Conservation (phyloP, 108 stramenopile species). For the Cyclotella choctawhatcheeana region DNA sequence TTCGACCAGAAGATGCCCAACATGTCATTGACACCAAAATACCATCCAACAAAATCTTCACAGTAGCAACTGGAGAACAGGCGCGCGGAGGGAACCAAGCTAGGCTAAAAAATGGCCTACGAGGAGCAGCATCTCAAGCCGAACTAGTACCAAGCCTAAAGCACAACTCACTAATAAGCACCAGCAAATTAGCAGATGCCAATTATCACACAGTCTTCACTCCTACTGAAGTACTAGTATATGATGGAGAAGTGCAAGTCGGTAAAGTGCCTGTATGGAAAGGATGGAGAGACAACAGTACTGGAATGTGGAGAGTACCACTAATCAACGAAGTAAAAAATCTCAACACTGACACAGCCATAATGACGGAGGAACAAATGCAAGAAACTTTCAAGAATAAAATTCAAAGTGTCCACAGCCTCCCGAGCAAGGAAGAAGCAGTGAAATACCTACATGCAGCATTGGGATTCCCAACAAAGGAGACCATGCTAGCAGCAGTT, state of each 20-base stretch:
- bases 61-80: conserved; percentile 1
- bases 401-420: not conserved
- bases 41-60: not conserved
- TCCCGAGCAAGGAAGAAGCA: not conserved
- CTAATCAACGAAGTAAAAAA: not conserved
- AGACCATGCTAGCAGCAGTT: not conserved
- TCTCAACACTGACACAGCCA: not conserved
- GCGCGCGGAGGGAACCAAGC: not conserved
- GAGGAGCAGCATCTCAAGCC: not conserved
- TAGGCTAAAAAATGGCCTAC: not conserved
- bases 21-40: not conserved
- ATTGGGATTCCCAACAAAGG: not conserved
- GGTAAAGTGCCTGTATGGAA: not conserved
- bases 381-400: not conserved
- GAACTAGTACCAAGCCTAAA: not conserved
- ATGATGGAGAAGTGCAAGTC: not conserved
- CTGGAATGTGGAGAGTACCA: not conserved
- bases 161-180: not conserved
- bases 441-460: not conserved
- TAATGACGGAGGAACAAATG: not conserved
- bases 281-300: not conserved
- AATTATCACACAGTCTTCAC: conserved; percentile 8
- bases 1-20: not conserved
- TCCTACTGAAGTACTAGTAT: conserved; percentile 1
- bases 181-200: conserved; percentile 2